These are phyloP conservation scores for Cytospora piceicola DNA, from an alignment of 2,329 filamentous ascomycete species.

Conservation along the genomic window DNA sequence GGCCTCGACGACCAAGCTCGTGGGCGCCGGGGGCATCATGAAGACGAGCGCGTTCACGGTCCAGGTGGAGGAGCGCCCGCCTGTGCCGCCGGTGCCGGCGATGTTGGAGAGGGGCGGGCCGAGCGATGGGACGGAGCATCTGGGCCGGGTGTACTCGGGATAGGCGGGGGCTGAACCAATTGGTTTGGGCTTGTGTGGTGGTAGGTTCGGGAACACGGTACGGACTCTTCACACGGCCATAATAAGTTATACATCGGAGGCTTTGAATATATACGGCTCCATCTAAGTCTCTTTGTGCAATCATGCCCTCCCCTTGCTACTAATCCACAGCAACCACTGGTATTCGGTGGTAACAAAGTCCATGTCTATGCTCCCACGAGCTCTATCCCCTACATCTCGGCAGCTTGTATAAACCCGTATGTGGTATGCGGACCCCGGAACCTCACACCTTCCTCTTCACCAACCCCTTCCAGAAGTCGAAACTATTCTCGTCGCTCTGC, in stretches of 20 bases:
- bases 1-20: slow-evolving; percentile 18
- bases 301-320: background rate
- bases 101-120: background rate
- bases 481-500: slow-evolving; percentile 97
- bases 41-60: slow-evolving; percentile 19
- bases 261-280: background rate
- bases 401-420: slow-evolving; percentile 8
- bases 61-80: slow-evolving; percentile 16
- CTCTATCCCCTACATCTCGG: slow-evolving; percentile 28
- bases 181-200: background rate
- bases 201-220: background rate
- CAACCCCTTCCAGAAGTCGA: slow-evolving; percentile 93
- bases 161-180: background rate
- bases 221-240: background rate
- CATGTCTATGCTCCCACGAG: slow-evolving; percentile 32
- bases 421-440: background rate
- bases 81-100: background rate
- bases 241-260: background rate
- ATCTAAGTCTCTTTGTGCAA: background rate
- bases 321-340: slow-evolving; percentile 8
- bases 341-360: slow-evolving; percentile 29
- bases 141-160: background rate
- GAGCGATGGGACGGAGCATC: background rate
- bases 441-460: slow-evolving; percentile 74
- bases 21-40: slow-evolving; percentile 9